Base-by-base conservation (phyloP, 2,329 filamentous ascomycete species). In the Coniosporium tulheliwenetii region DNA sequence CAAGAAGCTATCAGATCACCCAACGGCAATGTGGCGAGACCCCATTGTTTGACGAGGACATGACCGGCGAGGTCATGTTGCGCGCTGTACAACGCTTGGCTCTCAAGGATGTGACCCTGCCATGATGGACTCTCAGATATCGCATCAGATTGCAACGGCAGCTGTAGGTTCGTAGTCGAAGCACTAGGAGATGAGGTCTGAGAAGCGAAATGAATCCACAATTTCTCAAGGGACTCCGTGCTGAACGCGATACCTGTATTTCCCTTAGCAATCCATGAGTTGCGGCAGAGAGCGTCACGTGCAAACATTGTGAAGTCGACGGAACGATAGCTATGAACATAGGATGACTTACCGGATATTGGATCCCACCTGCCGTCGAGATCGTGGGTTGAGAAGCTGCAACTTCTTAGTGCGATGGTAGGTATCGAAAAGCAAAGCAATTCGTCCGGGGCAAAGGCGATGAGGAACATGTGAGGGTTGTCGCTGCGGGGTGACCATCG, bases 11-110 rank as follows among this genome's bases (percentile, higher is more conserved):
- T 52, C 16, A 65, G 62, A 29, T 67, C 65, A 15, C 64, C 61
- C 13, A 66, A 50, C 13, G 69, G 66, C 12, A 65, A 66, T 2
- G 48, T 41, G 9, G 66, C 61, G 5, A 75, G 55, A 2, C 75
- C 75, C 67, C 71, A 76, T 7, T 66, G 60, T 44, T 67, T 67
- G 5, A 66, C 60, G n/a, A 63, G 54, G 7, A 65, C 62, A 39
- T 69, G 56, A 5, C 67, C 67, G 15, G 63, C 64, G 2, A 77
- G 58, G 38, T 69, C 66, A 36, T 67, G 59, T 32, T 67, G 60
- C 3, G 65, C 57, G 45, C 69, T 67, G 50, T 69, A 77, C 1
- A 58, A 50, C 3, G 51, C 51, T 36, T 60, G 53, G 5, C 48
- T 54, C 14, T 61, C 57, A 8, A 49, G 45, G 10, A 67, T 57